These are phyloP conservation scores for Solioccasus polychromus DNA, from an alignment of 768 basidiomycete genomes.

Conservation along the genomic window DNA sequence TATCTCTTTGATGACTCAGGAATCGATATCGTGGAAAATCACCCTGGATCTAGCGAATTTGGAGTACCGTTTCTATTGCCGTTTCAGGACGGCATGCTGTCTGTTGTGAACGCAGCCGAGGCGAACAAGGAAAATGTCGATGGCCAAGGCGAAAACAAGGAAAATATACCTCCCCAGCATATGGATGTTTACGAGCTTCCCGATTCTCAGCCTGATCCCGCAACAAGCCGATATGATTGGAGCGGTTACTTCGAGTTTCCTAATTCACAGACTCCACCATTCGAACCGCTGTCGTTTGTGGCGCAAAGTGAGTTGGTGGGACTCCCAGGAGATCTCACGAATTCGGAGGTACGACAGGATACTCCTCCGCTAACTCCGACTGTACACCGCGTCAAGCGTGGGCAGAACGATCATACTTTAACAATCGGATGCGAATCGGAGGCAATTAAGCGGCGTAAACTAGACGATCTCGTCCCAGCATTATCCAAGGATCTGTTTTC, in stretches of 20 bases:
- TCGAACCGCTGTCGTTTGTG: constrained; percentile 25
- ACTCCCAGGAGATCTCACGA: constrained; percentile 1
- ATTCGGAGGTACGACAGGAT: constrained; percentile 4
- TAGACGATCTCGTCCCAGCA: constrained; percentile 22
- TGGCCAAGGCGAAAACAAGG: constrained; percentile 13
- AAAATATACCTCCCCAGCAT: constrained; percentile 13
- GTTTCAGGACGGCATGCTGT: constrained; percentile 8
- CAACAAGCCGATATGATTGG: constrained; percentile 18
- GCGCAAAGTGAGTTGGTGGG: constrained; percentile 16
- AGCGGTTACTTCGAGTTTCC: constrained; percentile 22
- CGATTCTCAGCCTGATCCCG: neutral
- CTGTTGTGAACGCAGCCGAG: neutral
- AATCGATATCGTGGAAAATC: constrained; percentile 13
- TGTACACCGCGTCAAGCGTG: neutral
- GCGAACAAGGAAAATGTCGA: constrained; percentile 16
- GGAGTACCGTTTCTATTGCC: neutral
- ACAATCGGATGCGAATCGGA: constrained; percentile 3
- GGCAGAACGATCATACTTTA: neutral
- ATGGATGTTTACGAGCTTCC: neutral
- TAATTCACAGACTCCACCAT: constrained; percentile 15
- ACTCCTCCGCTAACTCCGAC: constrained; percentile 6
- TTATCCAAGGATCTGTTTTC: constrained; percentile 26
- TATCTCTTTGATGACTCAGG: constrained; percentile 14
- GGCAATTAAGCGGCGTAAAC: constrained; percentile 22
- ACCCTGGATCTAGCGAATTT: constrained; percentile 2